Evolutionary conservation across 805 yeast genomes (phyloP), one percentile per base, ranked within the genome.

Genomic region (Phaffomyces opuntiae): DNA sequence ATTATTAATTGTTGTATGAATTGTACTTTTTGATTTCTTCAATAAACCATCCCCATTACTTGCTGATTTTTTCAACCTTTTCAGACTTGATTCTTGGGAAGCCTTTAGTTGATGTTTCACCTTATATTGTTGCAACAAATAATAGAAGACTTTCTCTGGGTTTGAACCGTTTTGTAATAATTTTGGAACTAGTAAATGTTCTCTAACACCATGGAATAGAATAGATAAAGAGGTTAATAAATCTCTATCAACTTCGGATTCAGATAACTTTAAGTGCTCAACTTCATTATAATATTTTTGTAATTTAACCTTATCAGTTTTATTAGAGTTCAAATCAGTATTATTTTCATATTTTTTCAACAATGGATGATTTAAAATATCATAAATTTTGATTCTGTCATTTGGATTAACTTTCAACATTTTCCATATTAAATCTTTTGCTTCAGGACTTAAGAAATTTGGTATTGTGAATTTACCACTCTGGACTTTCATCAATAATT

Each of bases 391-490:
- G 52, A 93, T 89, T 65, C 99, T 77, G 36, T 79, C 74, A 26
- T 65, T 69, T 14, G 99, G 98, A 53, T 89, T 80, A 6, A 90
- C 95, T 24, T 78, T 78, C 47, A 93, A 73, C 85, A 93, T 93
- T 50, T 74, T 73, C 49, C 80, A 66, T 44, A 93, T 84, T 51
- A 93, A 74, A 64, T 93, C 96, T 59, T 80, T 81, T 6, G 99
- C 98, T 54, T 93, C 96, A 29, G 70, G 53, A 3, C 95, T 83
- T 36, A 93, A 69, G 48, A 83, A 81, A 38, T 73, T 73, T 34
- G 96, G 96, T 82, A 91, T 87, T 46, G 76, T 76, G 63, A 81
- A 93, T 56, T 78, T 76, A 36, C 99, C 99, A 45, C 82, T 78
- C 67, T 91, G 97, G 21, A 93, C 99, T 62, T 93, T 93, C 54